phyloP scores from a whole-genome alignment of 306 rosid genomes.

The Begonia peltatifolia region DNA sequence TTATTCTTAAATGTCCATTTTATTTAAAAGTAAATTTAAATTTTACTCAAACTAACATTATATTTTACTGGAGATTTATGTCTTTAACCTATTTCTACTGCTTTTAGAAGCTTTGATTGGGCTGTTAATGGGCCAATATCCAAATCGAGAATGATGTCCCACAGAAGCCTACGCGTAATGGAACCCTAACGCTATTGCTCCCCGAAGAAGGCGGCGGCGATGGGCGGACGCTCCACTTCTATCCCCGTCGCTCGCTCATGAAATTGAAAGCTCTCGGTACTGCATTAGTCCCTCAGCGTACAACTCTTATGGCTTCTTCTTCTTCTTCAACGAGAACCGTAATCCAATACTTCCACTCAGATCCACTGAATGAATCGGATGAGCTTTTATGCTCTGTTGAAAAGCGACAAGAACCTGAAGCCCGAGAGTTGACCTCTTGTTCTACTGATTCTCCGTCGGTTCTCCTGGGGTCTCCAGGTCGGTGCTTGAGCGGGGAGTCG shows the following conservation, averaged over 20 bases:
- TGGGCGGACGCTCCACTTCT: conserved; percentile 14
- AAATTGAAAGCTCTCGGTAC: conserved; percentile 26
- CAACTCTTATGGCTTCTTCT: too few species aligned
- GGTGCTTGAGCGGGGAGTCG: conserved; percentile 31
- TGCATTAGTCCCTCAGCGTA: not conserved
- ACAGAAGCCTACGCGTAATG: too few species aligned
- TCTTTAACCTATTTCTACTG: too few species aligned
- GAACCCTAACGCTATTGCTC: too few species aligned
- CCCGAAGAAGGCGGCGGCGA: conserved; percentile 19
- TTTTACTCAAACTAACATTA: too few species aligned
- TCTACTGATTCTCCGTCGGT: conserved; percentile 7
- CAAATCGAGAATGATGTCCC: too few species aligned
- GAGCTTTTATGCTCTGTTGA: conserved; percentile 26
- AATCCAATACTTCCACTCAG: conserved; percentile 28
- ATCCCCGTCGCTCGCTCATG: conserved; percentile 37
- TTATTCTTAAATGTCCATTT: too few species aligned
- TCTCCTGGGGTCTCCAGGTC: conserved; percentile 14
- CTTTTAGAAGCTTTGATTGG: too few species aligned
- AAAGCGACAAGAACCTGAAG: conserved; percentile 8
- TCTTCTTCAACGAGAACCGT: not conserved
- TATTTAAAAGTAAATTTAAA: too few species aligned
- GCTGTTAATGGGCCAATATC: too few species aligned
- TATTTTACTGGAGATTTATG: too few species aligned
- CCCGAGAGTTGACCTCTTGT: not conserved
- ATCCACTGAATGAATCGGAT: conserved; percentile 20